Conservation (phyloP, 2,329 filamentous ascomycete genomes). For the Trichoderma gracile region DNA sequence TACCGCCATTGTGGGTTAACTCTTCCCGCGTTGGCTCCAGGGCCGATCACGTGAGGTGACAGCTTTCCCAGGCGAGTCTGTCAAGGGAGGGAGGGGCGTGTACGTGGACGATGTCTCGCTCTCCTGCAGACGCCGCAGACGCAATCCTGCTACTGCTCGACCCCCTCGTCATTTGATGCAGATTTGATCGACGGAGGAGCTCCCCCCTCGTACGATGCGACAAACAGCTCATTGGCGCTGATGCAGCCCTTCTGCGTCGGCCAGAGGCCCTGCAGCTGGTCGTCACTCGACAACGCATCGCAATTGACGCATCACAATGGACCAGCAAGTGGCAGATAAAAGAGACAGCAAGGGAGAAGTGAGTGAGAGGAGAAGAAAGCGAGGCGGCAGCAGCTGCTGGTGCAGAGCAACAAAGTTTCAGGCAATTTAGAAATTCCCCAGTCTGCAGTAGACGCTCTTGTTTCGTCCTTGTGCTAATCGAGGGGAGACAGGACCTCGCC, state of each 20-base stretch:
- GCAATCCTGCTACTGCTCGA: constrained; percentile 21
- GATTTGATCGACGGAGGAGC: constrained; percentile 23
- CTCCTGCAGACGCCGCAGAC: constrained; percentile 26
- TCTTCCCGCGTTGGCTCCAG: background rate
- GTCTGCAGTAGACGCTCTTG: background rate
- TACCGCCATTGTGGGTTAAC: constrained; percentile 24
- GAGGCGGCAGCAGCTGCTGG: too few relatives aligned
- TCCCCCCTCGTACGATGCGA: constrained; percentile 23
- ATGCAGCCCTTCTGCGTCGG: constrained; percentile 17
- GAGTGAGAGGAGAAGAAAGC: background rate
- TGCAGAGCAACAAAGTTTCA: background rate
- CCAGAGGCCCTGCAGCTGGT: constrained; percentile 1
- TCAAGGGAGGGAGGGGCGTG: background rate
- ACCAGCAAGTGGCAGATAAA: background rate
- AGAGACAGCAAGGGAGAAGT: background rate
- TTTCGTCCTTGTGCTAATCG: background rate
- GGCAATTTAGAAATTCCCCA: background rate
- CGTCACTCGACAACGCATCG: constrained; percentile 16
- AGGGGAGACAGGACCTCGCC: background rate
- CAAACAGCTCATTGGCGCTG: constrained; percentile 24
- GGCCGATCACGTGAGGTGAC: background rate
- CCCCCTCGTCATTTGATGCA: constrained; percentile 14
- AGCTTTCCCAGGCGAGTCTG: too few relatives aligned
- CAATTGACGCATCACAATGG: background rate
- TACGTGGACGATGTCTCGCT: background rate